Conservation (phyloP, 116 monocot genomes). For the Zostera marina region DNA sequence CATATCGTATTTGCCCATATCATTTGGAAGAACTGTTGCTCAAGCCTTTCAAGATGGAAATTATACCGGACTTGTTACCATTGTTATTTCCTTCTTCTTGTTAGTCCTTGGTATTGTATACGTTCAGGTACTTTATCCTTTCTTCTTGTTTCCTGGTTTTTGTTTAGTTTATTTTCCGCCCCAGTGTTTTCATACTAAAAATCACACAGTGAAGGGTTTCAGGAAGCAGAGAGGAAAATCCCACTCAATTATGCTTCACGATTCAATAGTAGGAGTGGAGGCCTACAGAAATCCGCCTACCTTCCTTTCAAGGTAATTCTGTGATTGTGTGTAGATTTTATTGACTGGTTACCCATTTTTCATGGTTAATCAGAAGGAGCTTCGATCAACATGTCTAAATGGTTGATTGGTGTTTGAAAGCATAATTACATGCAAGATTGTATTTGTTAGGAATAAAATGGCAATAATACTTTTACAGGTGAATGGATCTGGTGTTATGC, state of each 20-base stretch:
- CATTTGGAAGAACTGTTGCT: constrained; percentile 82
- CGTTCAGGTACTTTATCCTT: constrained; percentile 57
- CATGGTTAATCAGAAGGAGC: too few species aligned
- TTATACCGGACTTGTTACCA: constrained; percentile 62
- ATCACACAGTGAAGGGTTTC: constrained; percentile 24
- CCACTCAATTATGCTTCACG: constrained; percentile 99
- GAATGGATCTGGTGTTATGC: constrained; percentile 99
- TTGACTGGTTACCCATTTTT: too few species aligned
- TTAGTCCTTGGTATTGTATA: constrained; percentile 96
- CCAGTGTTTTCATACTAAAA: constrained; percentile 4
- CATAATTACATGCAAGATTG: not conserved
- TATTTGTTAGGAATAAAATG: not conserved
- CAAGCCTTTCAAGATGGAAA: constrained; percentile 96
- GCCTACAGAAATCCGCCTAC: constrained; percentile 86
- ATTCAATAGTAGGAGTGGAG: constrained; percentile 71
- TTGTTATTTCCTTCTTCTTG: constrained; percentile 57
- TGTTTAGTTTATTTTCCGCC: not conserved
- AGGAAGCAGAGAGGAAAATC: constrained; percentile 99
- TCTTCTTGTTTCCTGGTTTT: not conserved
- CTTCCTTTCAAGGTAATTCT: constrained; percentile 84
- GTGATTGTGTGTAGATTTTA: not conserved
- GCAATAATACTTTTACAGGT: constrained; percentile 29
- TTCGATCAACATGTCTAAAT: too few species aligned
- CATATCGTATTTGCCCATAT: constrained; percentile 92
- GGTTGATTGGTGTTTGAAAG: too few species aligned